phyloP scores from a whole-genome alignment of 345 rosid genomes.

The Lepidium didymum region DNA sequence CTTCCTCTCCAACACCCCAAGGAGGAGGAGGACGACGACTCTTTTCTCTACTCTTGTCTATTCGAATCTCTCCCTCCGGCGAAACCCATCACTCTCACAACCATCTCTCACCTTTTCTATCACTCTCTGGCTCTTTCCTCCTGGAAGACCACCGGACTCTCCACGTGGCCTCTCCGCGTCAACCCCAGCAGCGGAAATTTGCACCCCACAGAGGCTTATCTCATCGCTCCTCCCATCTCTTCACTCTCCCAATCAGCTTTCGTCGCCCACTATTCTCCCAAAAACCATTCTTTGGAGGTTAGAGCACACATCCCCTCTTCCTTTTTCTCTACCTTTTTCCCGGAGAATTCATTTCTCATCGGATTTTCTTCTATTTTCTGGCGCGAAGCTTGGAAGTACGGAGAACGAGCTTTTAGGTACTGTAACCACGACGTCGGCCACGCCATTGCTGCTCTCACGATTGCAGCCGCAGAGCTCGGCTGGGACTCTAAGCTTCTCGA shows the following conservation, averaged over 20 bases:
- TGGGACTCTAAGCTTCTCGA: conserved; percentile 93
- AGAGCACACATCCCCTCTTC: conserved; percentile 46
- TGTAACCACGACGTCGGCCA: conserved; percentile 92
- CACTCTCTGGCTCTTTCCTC: conserved; percentile 87
- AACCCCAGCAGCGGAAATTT: conserved; percentile 95
- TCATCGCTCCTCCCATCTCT: conserved; percentile 55
- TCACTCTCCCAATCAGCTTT: conserved; percentile 45
- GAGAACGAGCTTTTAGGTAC: conserved; percentile 78
- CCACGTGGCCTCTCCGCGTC: conserved; percentile 92
- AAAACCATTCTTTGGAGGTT: conserved; percentile 74
- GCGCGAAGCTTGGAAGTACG: conserved; percentile 97
- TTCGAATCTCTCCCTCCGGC: conserved; percentile 61
- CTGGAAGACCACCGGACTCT: conserved; percentile 69
- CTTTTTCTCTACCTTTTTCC: conserved; percentile 44
- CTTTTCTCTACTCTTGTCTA: conserved; percentile 47
- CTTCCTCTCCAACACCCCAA: conserved; percentile 44
- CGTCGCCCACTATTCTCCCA: conserved; percentile 78
- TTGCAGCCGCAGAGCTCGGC: conserved; percentile 78
- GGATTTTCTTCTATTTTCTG: conserved; percentile 75
- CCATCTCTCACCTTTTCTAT: conserved; percentile 62
- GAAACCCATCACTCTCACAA: conserved; percentile 38
- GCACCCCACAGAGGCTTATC: conserved; percentile 77
- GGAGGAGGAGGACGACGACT: conserved; percentile 1
- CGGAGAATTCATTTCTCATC: conserved; percentile 49
- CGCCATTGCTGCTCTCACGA: conserved; percentile 61